These are phyloP conservation scores for Citrus sp. DNA, from an alignment of 345 rosid species.

Conservation along the genomic window DNA sequence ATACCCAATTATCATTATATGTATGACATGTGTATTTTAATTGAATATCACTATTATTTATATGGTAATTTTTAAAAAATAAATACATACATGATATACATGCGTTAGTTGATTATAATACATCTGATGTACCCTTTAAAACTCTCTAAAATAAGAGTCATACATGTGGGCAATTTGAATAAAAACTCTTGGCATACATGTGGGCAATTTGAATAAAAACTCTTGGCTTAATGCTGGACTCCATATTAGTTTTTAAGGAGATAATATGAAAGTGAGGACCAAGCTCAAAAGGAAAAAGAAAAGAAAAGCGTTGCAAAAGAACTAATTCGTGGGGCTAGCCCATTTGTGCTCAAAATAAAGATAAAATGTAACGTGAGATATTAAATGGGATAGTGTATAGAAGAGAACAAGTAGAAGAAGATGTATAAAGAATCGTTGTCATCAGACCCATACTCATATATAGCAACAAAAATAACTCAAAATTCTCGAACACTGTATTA, in stretches of 20 bases:
- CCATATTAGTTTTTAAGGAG: neutral
- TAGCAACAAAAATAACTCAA: neutral
- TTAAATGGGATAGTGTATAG: too few species aligned
- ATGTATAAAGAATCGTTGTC: neutral
- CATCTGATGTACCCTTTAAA: too few species aligned
- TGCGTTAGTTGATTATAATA: rapidly evolving
- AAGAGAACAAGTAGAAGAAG: neutral
- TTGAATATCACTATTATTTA: too few species aligned
- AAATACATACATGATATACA: too few species aligned
- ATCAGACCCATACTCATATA: neutral
- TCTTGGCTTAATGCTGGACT: neutral
- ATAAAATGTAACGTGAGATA: neutral
- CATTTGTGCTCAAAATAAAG: neutral
- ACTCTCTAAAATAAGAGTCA: too few species aligned
- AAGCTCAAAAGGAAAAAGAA: too few species aligned
- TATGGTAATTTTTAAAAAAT: too few species aligned
- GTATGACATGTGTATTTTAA: too few species aligned
- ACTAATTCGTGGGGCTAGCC: neutral
- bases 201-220: too few species aligned
- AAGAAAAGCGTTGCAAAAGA: neutral
- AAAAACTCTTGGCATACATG: too few species aligned
- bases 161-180: too few species aligned
- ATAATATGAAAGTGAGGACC: neutral
- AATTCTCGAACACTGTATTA: neutral
- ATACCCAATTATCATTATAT: too few species aligned